A percentile compares a stretch with the other conserved stretches of the same genome.
These are phyloP conservation scores for Lyophyllum shimeji DNA, from an alignment of 768 basidiomycete species.

Conservation along the genomic window DNA sequence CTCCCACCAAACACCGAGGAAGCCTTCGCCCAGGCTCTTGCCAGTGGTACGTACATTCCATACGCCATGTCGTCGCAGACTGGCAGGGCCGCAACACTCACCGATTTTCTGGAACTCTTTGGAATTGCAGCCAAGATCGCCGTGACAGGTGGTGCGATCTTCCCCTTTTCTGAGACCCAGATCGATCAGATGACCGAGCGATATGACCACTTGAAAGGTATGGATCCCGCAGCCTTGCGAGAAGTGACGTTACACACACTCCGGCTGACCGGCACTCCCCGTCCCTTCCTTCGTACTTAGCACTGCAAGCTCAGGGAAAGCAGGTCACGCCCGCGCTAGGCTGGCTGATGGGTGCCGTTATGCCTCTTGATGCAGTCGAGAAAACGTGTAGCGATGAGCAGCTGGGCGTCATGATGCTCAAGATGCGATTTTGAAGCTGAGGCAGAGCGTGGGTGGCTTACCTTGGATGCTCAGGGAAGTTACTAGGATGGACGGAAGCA, in stretches of 20 bases:
- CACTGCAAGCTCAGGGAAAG: slow-evolving; percentile 27
- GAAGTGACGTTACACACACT: background rate
- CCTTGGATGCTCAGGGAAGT: background rate
- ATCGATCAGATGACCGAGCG: slow-evolving; percentile 37
- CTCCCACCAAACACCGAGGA: slow-evolving; percentile 35
- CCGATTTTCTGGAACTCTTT: background rate
- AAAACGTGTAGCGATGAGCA: slow-evolving; percentile 26
- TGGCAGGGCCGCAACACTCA: slow-evolving; percentile 6
- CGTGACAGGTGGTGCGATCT: slow-evolving; percentile 28
- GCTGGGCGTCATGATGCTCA: slow-evolving; percentile 33
- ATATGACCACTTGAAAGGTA: slow-evolving; percentile 38
- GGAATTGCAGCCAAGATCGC: slow-evolving; percentile 27
- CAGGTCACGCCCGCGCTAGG: slow-evolving; percentile 30
- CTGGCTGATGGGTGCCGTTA: slow-evolving; percentile 43
- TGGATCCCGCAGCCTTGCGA: slow-evolving; percentile 4
- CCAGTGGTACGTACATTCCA: slow-evolving; percentile 24
- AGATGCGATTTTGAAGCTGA: slow-evolving; percentile 24
- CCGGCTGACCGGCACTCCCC: slow-evolving; percentile 8
- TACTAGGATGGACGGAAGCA: slow-evolving; percentile 29
- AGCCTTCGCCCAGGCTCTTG: slow-evolving; percentile 32
- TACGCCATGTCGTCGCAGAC: background rate
- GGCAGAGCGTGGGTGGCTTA: background rate
- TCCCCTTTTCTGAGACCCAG: slow-evolving; percentile 35
- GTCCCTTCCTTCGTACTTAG: too few relatives aligned
- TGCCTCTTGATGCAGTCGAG: slow-evolving; percentile 39